Conservation (phyloP, 345 rosid genomes). For the Cardamine occulta region DNA sequence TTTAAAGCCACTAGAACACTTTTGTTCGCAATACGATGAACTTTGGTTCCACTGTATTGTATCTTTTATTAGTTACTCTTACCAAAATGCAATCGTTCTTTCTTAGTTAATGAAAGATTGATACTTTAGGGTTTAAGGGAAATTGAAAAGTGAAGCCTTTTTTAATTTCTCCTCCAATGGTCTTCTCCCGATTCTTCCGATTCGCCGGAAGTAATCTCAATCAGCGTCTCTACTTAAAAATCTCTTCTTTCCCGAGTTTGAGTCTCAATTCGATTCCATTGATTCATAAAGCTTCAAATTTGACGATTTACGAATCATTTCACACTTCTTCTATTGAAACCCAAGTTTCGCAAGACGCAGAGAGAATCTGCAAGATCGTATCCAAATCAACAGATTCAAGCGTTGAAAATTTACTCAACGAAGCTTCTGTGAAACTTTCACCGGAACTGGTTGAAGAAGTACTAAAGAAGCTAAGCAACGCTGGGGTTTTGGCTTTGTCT, state of each 20-base stretch:
- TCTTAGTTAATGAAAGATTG: constrained; percentile 8
- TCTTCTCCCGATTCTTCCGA: constrained; percentile 34
- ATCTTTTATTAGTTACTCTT: constrained; percentile 1
- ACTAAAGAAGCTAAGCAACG: constrained; percentile 77
- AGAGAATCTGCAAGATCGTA: constrained; percentile 57
- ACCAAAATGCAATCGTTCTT: constrained; percentile 8
- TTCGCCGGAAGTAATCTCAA: constrained; percentile 19
- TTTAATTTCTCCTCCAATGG: constrained; percentile 43
- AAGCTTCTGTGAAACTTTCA: constrained; percentile 54
- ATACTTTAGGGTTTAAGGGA: not conserved
- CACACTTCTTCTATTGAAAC: constrained; percentile 40
- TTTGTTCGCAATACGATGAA: constrained; percentile 19
- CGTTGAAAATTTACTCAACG: constrained; percentile 47
- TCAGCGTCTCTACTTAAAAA: constrained; percentile 9
- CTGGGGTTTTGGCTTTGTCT: constrained; percentile 67
- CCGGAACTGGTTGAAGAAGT: constrained; percentile 58
- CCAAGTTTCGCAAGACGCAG: constrained; percentile 50
- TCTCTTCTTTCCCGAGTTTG: constrained; percentile 1
- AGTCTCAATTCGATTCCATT: constrained; percentile 28
- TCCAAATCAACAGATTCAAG: constrained; percentile 43
- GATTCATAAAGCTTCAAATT: constrained; percentile 32
- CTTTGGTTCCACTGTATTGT: constrained; percentile 28
- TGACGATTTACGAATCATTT: constrained; percentile 27
- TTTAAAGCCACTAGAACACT: not conserved
- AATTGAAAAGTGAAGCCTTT: not conserved